Percentiles rank a stretch among this genome's conserved stretches.
phyloP scores from a whole-genome alignment of 2,329 filamentous ascomycete species.

The Decorospora gaudefroyi region DNA sequence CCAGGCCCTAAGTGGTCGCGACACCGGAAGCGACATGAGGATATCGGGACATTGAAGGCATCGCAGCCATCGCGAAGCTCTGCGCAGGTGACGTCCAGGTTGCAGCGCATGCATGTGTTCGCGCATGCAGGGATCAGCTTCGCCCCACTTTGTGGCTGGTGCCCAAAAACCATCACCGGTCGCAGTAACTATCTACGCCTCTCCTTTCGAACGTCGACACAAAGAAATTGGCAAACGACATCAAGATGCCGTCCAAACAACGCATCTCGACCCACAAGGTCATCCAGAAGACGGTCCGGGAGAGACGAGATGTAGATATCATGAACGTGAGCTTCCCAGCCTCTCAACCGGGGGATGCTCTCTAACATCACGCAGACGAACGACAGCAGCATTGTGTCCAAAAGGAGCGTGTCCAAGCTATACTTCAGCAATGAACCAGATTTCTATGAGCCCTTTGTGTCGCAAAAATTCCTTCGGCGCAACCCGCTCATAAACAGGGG shows the following conservation, averaged over 20 bases:
- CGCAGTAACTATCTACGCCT: slow-evolving; percentile 7
- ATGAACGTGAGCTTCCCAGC: slow-evolving; percentile 56
- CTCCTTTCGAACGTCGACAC: slow-evolving; percentile 1
- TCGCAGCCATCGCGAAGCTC: not conserved
- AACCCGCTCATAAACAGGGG: slow-evolving; percentile 90
- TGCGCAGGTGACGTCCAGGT: slow-evolving; percentile 1
- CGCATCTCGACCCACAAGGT: slow-evolving; percentile 15
- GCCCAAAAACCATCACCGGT: slow-evolving; percentile 25
- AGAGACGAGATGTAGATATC: slow-evolving; percentile 58
- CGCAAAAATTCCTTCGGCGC: slow-evolving; percentile 77
- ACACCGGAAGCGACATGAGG: slow-evolving; percentile 18
- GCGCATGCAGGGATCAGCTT: slow-evolving; percentile 27
- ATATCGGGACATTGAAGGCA: slow-evolving; percentile 3
- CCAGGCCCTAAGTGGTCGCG: slow-evolving; percentile 2
- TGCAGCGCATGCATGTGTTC: too few species aligned
- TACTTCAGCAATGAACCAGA: slow-evolving; percentile 79
- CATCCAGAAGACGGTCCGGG: slow-evolving; percentile 27
- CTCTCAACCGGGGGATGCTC: not conserved
- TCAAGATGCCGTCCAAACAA: slow-evolving; percentile 21
- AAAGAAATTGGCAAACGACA: slow-evolving; percentile 15
- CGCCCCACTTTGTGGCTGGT: slow-evolving; percentile 31
- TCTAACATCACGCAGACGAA: slow-evolving; percentile 67
- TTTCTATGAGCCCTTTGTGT: slow-evolving; percentile 86
- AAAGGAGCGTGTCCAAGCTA: slow-evolving; percentile 86
- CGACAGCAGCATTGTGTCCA: slow-evolving; percentile 88